These are phyloP conservation scores for Handroanthus guayacan DNA, from an alignment of 257 asterid genomes.

Conservation along the genomic window DNA sequence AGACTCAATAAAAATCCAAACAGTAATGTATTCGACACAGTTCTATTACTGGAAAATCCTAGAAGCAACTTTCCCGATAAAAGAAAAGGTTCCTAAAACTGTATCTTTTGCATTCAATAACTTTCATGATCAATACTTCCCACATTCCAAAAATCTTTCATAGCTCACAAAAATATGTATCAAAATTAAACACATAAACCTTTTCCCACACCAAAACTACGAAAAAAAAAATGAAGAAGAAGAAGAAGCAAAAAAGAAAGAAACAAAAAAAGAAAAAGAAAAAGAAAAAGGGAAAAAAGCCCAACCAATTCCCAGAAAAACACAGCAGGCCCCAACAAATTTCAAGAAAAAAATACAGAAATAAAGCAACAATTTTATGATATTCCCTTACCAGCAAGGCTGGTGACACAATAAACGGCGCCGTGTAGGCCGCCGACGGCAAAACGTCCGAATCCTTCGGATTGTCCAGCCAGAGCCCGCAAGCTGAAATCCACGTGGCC, in stretches of 20 bases:
- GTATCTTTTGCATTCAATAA: background rate
- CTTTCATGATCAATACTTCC: background rate
- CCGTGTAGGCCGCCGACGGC: constrained; percentile 82
- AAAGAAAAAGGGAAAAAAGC: no score
- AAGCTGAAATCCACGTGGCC: constrained; percentile 69
- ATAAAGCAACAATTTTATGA: background rate
- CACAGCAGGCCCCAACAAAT: background rate
- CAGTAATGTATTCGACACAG: no score
- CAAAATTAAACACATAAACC: constrained; percentile 16
- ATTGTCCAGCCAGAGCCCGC: constrained; percentile 74
- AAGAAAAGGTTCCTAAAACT: background rate
- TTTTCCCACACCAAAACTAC: background rate
- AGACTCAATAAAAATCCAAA: no score
- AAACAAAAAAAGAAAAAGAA: no score
- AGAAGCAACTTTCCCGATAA: background rate
- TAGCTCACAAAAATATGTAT: background rate
- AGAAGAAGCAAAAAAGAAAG: no score
- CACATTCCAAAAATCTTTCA: background rate
- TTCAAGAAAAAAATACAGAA: background rate
- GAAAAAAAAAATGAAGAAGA: no score
- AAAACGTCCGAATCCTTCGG: constrained; percentile 91
- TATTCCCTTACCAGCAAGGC: constrained; percentile 62
- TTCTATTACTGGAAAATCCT: background rate
- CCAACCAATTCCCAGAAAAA: background rate
- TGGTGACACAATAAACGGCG: constrained; percentile 65